Base-by-base conservation (phyloP, 192 early-diverging fungal genomes). In the Irineochytrium annulatum region DNA sequence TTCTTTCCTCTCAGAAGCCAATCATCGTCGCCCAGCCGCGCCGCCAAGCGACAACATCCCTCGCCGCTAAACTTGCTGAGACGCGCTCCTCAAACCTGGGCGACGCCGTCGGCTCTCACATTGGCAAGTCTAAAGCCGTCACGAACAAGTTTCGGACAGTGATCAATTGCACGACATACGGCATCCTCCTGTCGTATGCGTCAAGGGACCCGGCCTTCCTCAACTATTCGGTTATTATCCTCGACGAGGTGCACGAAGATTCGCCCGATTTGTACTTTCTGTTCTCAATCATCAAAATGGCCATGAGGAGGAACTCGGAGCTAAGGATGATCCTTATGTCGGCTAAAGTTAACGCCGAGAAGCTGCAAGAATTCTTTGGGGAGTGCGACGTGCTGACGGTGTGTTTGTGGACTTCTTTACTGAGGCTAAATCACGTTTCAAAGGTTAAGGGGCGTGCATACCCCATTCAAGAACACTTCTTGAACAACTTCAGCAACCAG, bases 11-110 rank as follows among this genome's bases (percentile, higher is more conserved):
- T 1, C 30, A 35, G 20, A 63, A 65, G 20, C 68, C 17, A 31
- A 57, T 72, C 24, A 56, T 72, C 31, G 70, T 72, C 17, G 67
- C 70, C 3, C 70, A 72, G 55, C 70, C 70, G 3, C 52, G 65
- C 11, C 65, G 70, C 16, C 41, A 58, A 8, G 70, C 70, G n/a
- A 65, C 70, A n/a, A 65, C 51, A 3, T 19, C 63, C 2, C 53
- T 72, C 34, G 70, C 70, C 3, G 34, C 61, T 6, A 28, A 48
- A 3, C 52, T 69, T 1, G 68, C 65, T 1, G 16, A 29, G 16
- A 49, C 49, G 6, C 59, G 70, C 11, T 20, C 34, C 8, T 32
- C 58, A 5, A 28, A 20, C 3, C 4, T 73, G 19, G 70, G 70
- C 17, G 37, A 43, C 6, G 29, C 30, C 2, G 67, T 71, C 29